Percentiles rank a stretch among this genome's conserved stretches.
phyloP scores from a whole-genome alignment of 2,329 filamentous ascomycete genomes.

The Cucurbitaria berberidis region DNA sequence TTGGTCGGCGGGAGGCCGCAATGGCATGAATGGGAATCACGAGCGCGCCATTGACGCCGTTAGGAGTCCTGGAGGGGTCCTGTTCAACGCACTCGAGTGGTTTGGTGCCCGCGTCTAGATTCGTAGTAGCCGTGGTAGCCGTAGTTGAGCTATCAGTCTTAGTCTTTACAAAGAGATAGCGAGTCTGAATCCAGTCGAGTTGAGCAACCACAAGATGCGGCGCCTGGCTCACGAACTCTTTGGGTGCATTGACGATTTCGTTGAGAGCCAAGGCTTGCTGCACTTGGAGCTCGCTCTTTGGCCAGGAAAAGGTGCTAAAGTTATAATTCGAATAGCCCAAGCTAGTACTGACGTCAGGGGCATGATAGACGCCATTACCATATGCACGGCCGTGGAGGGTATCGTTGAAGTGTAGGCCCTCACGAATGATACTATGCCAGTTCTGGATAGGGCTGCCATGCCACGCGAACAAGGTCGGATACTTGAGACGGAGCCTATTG shows the following conservation, averaged over 20 bases:
- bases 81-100: constrained; percentile 45
- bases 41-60: constrained; percentile 51
- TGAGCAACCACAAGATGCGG: constrained; percentile 76
- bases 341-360: constrained; percentile 64
- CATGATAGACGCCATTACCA: constrained; percentile 85
- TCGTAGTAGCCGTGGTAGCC: too few relatives aligned
- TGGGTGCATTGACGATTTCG: constrained; percentile 79
- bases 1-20: constrained; percentile 53
- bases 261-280: constrained; percentile 72
- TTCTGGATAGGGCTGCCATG: constrained; percentile 79
- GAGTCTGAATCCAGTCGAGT: constrained; percentile 86
- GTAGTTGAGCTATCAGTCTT: not conserved
- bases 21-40: constrained; percentile 61
- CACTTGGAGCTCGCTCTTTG: constrained; percentile 68
- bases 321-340: constrained; percentile 52
- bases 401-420: constrained; percentile 75
- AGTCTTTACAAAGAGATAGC: constrained; percentile 74
- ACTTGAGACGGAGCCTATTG: constrained; percentile 48
- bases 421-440: constrained; percentile 89
- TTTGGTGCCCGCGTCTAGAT: constrained; percentile 21
- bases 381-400: constrained; percentile 69
- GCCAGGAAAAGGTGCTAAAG: constrained; percentile 60
- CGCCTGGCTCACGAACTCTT: constrained; percentile 60
- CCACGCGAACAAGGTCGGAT: constrained; percentile 83
- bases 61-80: constrained; percentile 50